Evolutionary conservation across 371 early-diverging fungal species (phyloP).

Genomic region (Blakeslea trispora): DNA sequence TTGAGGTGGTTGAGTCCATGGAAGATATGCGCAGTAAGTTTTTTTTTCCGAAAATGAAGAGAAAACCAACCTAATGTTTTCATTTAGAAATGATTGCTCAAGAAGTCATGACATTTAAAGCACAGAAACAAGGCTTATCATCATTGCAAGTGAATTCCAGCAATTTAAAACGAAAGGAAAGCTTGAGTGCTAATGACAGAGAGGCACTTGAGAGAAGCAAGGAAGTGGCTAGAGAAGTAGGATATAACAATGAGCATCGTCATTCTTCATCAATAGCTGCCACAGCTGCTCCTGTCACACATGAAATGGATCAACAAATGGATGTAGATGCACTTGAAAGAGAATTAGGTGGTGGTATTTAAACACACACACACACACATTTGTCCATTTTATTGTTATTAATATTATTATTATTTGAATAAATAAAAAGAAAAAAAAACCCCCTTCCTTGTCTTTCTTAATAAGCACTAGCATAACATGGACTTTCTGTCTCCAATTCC

Average conservation of each 20-base stretch:
- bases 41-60: slow-evolving; percentile 20
- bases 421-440: too few species aligned
- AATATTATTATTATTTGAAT: too few species aligned
- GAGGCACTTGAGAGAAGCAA: background rate
- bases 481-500: too few species aligned
- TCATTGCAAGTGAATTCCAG: slow-evolving; percentile 26
- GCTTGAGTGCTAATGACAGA: slow-evolving; percentile 28
- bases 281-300: slow-evolving; percentile 26
- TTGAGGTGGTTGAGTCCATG: slow-evolving; percentile 84
- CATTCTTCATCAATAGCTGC: slow-evolving; percentile 21
- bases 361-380: too few species aligned
- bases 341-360: slow-evolving; percentile 56
- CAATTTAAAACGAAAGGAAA: slow-evolving; percentile 49
- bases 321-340: slow-evolving; percentile 64
- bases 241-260: slow-evolving; percentile 1
- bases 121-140: slow-evolving; percentile 34
- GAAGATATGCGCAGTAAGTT: slow-evolving; percentile 83
- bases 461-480: too few species aligned
- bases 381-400: too few species aligned
- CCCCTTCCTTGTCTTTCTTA: too few species aligned
- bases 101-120: slow-evolving; percentile 79
- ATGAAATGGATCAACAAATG: slow-evolving; percentile 37
- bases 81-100: slow-evolving; percentile 71
- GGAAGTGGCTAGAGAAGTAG: background rate
- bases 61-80: background rate